Conservation (phyloP, 148 eudicot genomes). For the Tetragonia tetragonoides region DNA sequence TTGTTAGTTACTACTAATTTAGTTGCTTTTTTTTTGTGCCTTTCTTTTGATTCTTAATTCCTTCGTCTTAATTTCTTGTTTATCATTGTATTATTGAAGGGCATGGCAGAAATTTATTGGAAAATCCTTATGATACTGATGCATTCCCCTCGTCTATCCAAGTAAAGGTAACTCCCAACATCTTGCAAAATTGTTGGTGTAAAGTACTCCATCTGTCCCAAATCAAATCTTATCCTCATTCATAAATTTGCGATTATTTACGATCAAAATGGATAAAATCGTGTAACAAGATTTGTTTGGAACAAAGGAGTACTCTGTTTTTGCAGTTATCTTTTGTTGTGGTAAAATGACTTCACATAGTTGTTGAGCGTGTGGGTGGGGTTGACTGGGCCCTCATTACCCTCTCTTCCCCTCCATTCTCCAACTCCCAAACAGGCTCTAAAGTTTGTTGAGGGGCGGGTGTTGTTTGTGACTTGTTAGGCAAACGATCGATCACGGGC, state of each 20-base stretch:
- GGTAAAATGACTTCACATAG: no score
- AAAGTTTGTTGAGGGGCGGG: background rate
- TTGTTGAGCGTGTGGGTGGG: no score
- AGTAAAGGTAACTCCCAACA: background rate
- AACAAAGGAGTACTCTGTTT: no score
- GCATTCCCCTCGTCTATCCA: background rate
- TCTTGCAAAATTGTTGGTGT: background rate
- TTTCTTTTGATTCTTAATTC: background rate
- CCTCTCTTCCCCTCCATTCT: no score
- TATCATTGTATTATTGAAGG: conserved; percentile 19
- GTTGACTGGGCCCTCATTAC: no score
- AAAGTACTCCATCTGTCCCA: background rate
- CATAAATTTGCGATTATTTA: background rate
- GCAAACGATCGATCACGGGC: no score
- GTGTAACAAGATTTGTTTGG: no score
- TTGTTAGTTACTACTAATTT: background rate
- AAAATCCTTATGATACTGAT: background rate
- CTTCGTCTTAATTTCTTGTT: background rate
- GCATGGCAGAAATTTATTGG: conserved; percentile 14
- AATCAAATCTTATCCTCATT: no score
- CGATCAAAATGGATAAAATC: no score
- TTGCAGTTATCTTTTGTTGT: no score
- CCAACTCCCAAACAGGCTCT: no score
- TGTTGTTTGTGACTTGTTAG: no score
- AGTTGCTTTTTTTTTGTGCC: background rate